Conservation (phyloP, 345 rosid genomes). For the Moricandia arvensis region DNA sequence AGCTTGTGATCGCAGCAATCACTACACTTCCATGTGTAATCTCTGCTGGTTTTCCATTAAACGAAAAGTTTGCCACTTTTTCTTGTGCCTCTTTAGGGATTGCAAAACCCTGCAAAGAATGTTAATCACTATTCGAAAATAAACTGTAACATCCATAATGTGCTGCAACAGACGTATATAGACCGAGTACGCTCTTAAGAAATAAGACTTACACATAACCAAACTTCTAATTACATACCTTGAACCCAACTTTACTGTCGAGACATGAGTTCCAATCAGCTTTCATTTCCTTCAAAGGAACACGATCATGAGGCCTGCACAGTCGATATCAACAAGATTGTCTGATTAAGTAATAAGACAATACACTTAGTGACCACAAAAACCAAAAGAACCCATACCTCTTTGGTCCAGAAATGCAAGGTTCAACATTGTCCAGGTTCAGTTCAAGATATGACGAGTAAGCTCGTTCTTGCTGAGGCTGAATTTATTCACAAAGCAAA, state of each 20-base stretch:
- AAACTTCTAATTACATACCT: conserved; percentile 47
- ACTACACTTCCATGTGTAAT: conserved; percentile 98
- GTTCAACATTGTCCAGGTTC: conserved; percentile 76
- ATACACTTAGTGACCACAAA: background rate
- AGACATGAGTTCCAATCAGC: conserved; percentile 94
- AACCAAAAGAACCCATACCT: conserved; percentile 47
- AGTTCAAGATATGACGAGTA: conserved; percentile 70
- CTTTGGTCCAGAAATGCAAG: conserved; percentile 93
- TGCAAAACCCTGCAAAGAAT: conserved; percentile 71
- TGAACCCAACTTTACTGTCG: conserved; percentile 80
- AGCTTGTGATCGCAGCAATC: conserved; percentile 97
- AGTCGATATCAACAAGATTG: conserved; percentile 16
- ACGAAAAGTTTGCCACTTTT: conserved; percentile 75
- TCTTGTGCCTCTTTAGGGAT: conserved; percentile 82
- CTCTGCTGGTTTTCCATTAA: conserved; percentile 84
- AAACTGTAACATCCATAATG: background rate
- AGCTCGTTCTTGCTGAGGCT: conserved; percentile 37
- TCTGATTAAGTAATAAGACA: background rate
- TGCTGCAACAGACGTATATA: background rate
- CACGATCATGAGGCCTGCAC: conserved; percentile 92
- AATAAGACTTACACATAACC: background rate
- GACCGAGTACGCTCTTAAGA: background rate
- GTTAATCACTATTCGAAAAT: background rate
- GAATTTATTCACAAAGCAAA: conserved; percentile 10
- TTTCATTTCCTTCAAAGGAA: conserved; percentile 84